Evolutionary conservation across 2,329 filamentous ascomycete species (phyloP), one percentile per base, ranked within the genome.

Genomic region (Fusarium pseudocircinatum): DNA sequence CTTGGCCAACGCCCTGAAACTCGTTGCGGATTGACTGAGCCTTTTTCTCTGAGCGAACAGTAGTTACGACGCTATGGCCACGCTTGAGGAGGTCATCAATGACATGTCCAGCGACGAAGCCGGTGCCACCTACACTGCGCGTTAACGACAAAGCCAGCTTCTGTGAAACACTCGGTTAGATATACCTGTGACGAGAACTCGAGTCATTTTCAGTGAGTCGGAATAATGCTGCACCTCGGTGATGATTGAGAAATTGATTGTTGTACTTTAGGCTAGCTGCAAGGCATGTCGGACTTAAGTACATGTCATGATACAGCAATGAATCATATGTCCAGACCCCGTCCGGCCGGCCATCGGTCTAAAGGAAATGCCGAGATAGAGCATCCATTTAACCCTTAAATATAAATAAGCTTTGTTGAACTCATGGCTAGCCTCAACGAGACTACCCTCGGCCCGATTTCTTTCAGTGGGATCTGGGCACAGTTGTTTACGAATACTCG

Each of bases 201-300:
- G 44, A 47, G 44, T 47, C 44, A 30, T 30, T 47, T 6, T 30
- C 4, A 30, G 4, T n/a, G 14, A 47, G 14, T 22, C 14, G 14
- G 9, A 13, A 12, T 30, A 28, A 30, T 3, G 1, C 11, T 30
- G 2, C 6, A 16, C 4, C 9, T n/a, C 22, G 3, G 26, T n/a
- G 26, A 7, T 16, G 7, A 30, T 16, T 30, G 20, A 22, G 16
- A 26, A 22, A 8, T 5, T 6, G 13, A 30, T 28, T 22, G 2
- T 22, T 11, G 6, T 15, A 7, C 20, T 4, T 7, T 10, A 30
- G 18, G 9, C 20, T 30, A 1, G n/a, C 14, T 47, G 13, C 44
- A 30, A 47, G 44, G 44, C 3, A 7, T 30, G 3, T n/a, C 14
- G 7, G 20, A 30, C 26, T 47, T 47, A 22, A 30, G 13, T 47